Evolutionary conservation across 2,329 filamentous ascomycete species (phyloP).

Genomic region (Botrytis elliptica): DNA sequence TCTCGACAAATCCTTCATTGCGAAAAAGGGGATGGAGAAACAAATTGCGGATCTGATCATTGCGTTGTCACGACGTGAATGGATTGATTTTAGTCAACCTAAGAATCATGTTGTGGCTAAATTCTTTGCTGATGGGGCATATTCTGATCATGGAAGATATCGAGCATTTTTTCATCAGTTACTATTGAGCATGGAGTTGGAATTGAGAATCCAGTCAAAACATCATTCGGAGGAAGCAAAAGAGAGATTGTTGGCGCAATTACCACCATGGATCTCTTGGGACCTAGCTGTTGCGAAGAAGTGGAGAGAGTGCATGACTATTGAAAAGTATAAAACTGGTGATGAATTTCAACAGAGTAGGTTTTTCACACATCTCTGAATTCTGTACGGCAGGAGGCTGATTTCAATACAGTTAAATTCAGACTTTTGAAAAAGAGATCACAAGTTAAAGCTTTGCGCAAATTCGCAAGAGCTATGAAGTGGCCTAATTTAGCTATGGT

Average conservation of each 20-base stretch:
- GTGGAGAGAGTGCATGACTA: constrained; percentile 68
- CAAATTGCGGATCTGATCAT: constrained; percentile 73
- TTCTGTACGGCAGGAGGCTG: constrained; percentile 18
- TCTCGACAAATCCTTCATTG: constrained; percentile 59
- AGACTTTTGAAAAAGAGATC: constrained; percentile 62
- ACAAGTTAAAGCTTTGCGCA: constrained; percentile 66
- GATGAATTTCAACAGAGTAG: constrained; percentile 51
- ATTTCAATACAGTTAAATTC: constrained; percentile 51
- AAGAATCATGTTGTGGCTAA: constrained; percentile 72
- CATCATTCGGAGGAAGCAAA: constrained; percentile 62
- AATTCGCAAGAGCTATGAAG: constrained; percentile 70
- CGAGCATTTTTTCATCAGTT: constrained; percentile 73
- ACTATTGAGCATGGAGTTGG: constrained; percentile 70
- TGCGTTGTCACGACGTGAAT: constrained; percentile 65
- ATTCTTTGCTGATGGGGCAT: constrained; percentile 62
- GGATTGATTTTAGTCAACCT: constrained; percentile 70
- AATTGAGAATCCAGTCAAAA: constrained; percentile 64
- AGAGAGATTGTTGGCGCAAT: constrained; percentile 60
- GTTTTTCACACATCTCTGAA: constrained; percentile 24
- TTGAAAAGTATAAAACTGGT: constrained; percentile 57
- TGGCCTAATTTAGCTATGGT: constrained; percentile 72
- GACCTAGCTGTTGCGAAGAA: constrained; percentile 69
- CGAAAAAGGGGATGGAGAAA: constrained; percentile 63
- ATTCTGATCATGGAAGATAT: constrained; percentile 53
- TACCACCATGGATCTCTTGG: constrained; percentile 71